phyloP scores from a whole-genome alignment of 352 stramenopile genomes.

The Phytophthora sp. region DNA sequence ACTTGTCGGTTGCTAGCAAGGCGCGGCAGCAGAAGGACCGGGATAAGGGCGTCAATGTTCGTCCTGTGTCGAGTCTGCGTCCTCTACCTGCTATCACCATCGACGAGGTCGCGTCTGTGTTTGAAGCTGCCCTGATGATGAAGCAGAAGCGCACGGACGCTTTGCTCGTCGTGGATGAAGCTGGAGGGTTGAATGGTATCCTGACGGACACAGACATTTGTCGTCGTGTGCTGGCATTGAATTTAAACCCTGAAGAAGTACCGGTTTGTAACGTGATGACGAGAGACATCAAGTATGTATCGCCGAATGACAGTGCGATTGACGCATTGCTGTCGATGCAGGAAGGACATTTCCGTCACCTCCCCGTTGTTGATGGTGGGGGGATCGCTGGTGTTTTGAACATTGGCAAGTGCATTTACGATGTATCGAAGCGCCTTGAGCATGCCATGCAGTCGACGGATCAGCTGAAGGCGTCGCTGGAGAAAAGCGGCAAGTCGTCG shows the following conservation, averaged over 20 bases:
- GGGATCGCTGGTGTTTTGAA: constrained; percentile 96
- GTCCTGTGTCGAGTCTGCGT: constrained; percentile 83
- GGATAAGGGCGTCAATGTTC: constrained; percentile 79
- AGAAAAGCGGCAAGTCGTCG: constrained; percentile 76
- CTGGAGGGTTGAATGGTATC: constrained; percentile 93
- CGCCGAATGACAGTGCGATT: constrained; percentile 93
- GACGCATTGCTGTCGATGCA: constrained; percentile 98
- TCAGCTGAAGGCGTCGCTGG: constrained; percentile 81
- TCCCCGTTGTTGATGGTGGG: constrained; percentile 93
- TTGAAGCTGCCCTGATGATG: constrained; percentile 91
- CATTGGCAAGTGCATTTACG: constrained; percentile 99
- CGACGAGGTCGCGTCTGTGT: constrained; percentile 77
- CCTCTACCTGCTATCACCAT: constrained; percentile 82
- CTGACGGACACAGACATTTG: constrained; percentile 97
- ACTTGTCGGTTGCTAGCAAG: constrained; percentile 63
- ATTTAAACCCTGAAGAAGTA: constrained; percentile 77
- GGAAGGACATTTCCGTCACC: constrained; percentile 96
- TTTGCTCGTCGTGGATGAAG: constrained; percentile 90
- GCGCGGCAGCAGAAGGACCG: constrained; percentile 75
- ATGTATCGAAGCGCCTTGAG: constrained; percentile 97
- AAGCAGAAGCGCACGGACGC: constrained; percentile 93
- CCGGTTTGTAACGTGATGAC: constrained; percentile 94
- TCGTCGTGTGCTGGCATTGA: constrained; percentile 88
- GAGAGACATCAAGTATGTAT: constrained; percentile 95
- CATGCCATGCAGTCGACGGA: constrained; percentile 86